Evolutionary conservation across 768 basidiomycete species (phyloP).

Genomic region (Termitomyces sp.): DNA sequence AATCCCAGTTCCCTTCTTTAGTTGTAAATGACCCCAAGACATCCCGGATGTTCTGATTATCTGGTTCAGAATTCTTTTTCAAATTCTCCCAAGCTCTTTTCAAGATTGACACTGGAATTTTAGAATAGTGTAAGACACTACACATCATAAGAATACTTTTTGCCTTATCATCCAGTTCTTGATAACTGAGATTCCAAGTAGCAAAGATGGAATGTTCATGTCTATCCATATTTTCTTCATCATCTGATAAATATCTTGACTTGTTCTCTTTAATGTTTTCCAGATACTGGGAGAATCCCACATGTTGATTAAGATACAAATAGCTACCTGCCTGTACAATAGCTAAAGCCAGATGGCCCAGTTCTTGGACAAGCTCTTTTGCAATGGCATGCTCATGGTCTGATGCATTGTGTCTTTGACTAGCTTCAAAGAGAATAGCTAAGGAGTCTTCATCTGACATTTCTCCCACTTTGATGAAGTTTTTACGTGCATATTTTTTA

Average conservation of each 20-base stretch:
- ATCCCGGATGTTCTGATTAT: not conserved
- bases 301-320: not conserved
- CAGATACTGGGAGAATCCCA: not conserved
- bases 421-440: not conserved
- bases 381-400: not conserved
- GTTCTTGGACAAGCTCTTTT: conserved; percentile 2
- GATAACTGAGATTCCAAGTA: not conserved
- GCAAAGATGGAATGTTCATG: not conserved
- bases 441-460: not conserved
- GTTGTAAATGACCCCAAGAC: not conserved
- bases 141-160: not conserved
- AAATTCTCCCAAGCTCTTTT: not conserved
- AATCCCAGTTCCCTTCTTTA: not conserved
- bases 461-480: not conserved
- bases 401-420: not conserved
- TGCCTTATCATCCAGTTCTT: not conserved
- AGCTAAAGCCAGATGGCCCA: not conserved
- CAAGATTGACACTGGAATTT: not conserved
- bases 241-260: not conserved
- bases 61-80: not conserved
- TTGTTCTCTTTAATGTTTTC: not conserved
- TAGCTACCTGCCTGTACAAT: conserved; percentile 6
- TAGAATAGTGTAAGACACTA: not conserved
- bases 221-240: not conserved
- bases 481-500: no score